phyloP scores from a whole-genome alignment of 805 yeast species.

The Hanseniaspora nectarophila region DNA sequence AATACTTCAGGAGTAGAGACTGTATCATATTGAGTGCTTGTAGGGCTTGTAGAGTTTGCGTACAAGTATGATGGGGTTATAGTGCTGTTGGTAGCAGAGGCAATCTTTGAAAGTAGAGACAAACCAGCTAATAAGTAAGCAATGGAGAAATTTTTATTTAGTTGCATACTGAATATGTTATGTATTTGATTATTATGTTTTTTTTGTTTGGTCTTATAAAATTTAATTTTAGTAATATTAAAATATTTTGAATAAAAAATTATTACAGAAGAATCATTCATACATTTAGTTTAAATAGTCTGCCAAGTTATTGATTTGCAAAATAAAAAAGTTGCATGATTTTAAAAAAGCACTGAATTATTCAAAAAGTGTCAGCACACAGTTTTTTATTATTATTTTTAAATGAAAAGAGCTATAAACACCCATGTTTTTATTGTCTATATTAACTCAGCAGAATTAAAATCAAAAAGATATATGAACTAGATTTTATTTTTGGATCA shows the following conservation, averaged over 20 bases:
- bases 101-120: neutral
- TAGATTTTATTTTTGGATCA: too few species aligned
- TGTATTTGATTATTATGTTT: neutral
- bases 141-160: neutral
- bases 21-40: neutral
- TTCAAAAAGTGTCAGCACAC: too few species aligned
- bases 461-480: too few species aligned
- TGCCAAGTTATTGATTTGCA: neutral
- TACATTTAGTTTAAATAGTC: neutral
- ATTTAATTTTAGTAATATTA: neutral
- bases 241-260: too few species aligned
- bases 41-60: neutral
- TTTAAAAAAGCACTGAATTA: too few species aligned
- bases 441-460: too few species aligned
- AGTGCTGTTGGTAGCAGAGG: neutral
- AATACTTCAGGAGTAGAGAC: constrained; percentile 10
- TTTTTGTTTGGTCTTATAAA: neutral
- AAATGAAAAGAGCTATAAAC: too few species aligned
- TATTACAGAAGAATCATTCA: too few species aligned
- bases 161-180: neutral
- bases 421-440: too few species aligned
- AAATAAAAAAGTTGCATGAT: too few species aligned
- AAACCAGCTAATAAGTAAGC: neutral
- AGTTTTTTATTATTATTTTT: too few species aligned
- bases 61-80: constrained; percentile 5